These are phyloP conservation scores for Exophiala phaeomuriformis DNA, from an alignment of 2,329 filamentous ascomycete species.

Conservation along the genomic window DNA sequence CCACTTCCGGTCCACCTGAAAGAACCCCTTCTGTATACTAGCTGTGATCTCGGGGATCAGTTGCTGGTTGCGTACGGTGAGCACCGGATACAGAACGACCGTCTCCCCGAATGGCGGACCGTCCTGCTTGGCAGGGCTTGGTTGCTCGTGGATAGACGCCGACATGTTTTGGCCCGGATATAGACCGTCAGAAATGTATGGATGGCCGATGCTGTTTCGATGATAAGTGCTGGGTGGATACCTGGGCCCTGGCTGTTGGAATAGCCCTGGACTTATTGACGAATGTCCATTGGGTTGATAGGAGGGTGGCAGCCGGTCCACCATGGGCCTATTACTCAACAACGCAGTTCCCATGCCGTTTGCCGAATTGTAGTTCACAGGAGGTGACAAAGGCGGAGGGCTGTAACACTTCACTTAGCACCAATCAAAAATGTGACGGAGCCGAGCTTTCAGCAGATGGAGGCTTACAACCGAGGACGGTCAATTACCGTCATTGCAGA, in stretches of 20 bases:
- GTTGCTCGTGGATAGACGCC: conserved; percentile 11
- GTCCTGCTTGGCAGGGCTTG: conserved; percentile 30
- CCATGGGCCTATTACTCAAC: conserved; percentile 38
- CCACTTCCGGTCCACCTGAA: conserved; percentile 73
- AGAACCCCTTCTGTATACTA: conserved; percentile 84
- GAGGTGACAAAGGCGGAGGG: conserved; percentile 22
- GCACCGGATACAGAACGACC: conserved; percentile 31
- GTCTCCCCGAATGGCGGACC: conserved; percentile 41
- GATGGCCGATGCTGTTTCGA: conserved; percentile 10
- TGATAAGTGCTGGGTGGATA: conserved; percentile 12
- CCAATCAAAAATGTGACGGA: conserved; percentile 5
- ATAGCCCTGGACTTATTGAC: conserved; percentile 14
- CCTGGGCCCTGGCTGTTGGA: conserved; percentile 9
- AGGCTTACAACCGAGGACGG: conserved; percentile 36
- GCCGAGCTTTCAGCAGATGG: neutral
- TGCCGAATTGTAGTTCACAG: conserved; percentile 16
- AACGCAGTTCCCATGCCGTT: conserved; percentile 17
- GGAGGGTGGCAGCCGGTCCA: conserved; percentile 28
- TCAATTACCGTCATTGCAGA: conserved; percentile 19
- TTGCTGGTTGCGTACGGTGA: conserved; percentile 34
- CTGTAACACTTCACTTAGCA: conserved; percentile 15
- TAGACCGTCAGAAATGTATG: conserved; percentile 28
- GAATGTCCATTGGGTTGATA: conserved; percentile 12
- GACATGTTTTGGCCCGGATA: conserved; percentile 17
- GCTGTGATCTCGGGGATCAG: conserved; percentile 69